These are phyloP conservation scores for Hordeum pubiflorum DNA, from an alignment of 202 grass and related monocot genomes.

Conservation along the genomic window DNA sequence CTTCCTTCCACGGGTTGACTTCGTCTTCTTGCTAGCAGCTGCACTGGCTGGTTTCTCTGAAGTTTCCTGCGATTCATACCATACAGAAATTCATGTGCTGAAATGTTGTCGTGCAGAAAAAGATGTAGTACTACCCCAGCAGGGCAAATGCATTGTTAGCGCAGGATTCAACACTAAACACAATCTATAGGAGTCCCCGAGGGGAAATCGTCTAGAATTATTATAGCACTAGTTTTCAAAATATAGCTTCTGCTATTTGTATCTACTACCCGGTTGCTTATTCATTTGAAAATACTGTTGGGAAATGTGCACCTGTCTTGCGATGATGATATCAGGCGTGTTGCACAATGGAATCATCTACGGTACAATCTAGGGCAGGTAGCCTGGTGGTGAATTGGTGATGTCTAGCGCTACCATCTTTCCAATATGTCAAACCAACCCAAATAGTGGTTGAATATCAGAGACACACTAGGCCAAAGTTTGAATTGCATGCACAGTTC, in stretches of 20 bases:
- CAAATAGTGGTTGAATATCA: neutral
- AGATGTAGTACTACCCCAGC: neutral
- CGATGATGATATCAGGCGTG: neutral
- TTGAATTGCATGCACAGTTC: neutral
- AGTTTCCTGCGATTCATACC: conserved; percentile 36
- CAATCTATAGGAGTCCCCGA: neutral
- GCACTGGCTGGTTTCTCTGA: conserved; percentile 36
- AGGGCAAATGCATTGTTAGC: neutral
- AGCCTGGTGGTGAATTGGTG: neutral
- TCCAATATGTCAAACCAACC: neutral
- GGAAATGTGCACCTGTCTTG: neutral
- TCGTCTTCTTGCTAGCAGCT: conserved; percentile 53
- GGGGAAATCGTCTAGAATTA: neutral
- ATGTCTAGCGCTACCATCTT: neutral
- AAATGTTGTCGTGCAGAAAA: neutral
- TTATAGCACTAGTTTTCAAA: neutral
- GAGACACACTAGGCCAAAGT: neutral
- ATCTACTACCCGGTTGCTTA: neutral
- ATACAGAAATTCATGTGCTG: neutral
- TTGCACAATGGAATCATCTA: neutral
- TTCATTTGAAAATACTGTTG: neutral
- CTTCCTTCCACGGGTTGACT: conserved; percentile 45
- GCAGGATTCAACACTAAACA: neutral
- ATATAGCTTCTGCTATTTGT: neutral
- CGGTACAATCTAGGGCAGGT: neutral